Conservation (phyloP, 768 basidiomycete genomes). For the Mycena vulgaris region DNA sequence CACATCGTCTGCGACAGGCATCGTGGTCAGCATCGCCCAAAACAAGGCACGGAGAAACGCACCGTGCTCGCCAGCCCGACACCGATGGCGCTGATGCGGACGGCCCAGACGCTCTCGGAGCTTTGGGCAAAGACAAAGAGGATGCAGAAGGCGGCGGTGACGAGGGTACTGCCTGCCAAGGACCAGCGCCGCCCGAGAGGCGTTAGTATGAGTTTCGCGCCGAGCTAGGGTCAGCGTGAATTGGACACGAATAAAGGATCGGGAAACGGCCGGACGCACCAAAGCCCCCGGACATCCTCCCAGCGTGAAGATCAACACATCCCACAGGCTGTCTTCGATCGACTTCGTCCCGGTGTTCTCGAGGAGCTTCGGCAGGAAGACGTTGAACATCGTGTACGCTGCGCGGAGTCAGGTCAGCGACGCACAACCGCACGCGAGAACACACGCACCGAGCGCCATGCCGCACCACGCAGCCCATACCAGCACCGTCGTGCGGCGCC, state of each 20-base stretch:
- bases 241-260: too few relatives aligned
- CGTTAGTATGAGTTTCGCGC: slow-evolving; percentile 87
- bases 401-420: slow-evolving; percentile 16
- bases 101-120: slow-evolving; percentile 71
- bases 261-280: slow-evolving; percentile 58
- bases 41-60: slow-evolving; percentile 35
- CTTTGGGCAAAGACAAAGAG: slow-evolving; percentile 75
- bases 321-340: slow-evolving; percentile 80
- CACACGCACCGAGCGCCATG: slow-evolving; percentile 79
- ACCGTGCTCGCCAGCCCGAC: slow-evolving; percentile 76
- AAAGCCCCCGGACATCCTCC: slow-evolving; percentile 90
- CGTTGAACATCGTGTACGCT: slow-evolving; percentile 96
- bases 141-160: slow-evolving; percentile 82
- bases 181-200: slow-evolving; percentile 79
- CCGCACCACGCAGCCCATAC: slow-evolving; percentile 86
- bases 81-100: slow-evolving; percentile 71
- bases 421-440: neutral
- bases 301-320: slow-evolving; percentile 88
- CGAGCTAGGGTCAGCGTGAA: slow-evolving; percentile 64
- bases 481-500: slow-evolving; percentile 82
- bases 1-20: slow-evolving; percentile 78
- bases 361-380: slow-evolving; percentile 88
- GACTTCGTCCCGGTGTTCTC: slow-evolving; percentile 66
- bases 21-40: neutral
- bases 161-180: slow-evolving; percentile 80